These are phyloP conservation scores for Fusarium incarnatum DNA, from an alignment of 2,329 filamentous ascomycete genomes.

Conservation along the genomic window DNA sequence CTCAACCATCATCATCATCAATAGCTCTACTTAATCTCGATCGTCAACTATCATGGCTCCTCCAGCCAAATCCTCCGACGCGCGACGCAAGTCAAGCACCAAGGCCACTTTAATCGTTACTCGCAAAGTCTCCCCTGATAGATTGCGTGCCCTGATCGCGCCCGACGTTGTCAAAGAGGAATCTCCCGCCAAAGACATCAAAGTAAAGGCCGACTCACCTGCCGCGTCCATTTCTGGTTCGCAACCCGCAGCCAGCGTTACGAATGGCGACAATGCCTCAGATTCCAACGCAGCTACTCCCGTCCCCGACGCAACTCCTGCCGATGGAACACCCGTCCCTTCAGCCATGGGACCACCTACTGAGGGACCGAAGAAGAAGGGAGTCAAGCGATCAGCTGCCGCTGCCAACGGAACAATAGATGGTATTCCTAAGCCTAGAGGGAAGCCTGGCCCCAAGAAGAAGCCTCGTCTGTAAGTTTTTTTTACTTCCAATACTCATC, in stretches of 20 bases:
- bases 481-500: not conserved
- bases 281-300: slow-evolving; percentile 72
- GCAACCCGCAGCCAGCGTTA: slow-evolving; percentile 51
- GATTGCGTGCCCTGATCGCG: slow-evolving; percentile 63
- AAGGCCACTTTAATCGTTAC: slow-evolving; percentile 60
- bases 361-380: slow-evolving; percentile 79
- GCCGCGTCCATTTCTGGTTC: slow-evolving; percentile 52
- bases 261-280: slow-evolving; percentile 67
- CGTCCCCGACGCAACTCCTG: slow-evolving; percentile 62
- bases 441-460: slow-evolving; percentile 96
- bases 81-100: slow-evolving; percentile 54
- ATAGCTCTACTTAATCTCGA: slow-evolving; percentile 25
- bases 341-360: slow-evolving; percentile 69
- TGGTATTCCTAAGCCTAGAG: slow-evolving; percentile 74
- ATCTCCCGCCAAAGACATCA: slow-evolving; percentile 54
- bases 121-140: slow-evolving; percentile 63
- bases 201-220: slow-evolving; percentile 59
- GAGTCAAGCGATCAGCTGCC: slow-evolving; percentile 75
- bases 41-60: slow-evolving; percentile 50
- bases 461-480: slow-evolving; percentile 87
- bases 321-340: slow-evolving; percentile 64
- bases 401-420: slow-evolving; percentile 73
- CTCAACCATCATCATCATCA: slow-evolving; percentile 20
- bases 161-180: slow-evolving; percentile 58
- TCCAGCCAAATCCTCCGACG: slow-evolving; percentile 50